phyloP scores from a whole-genome alignment of 2,329 filamentous ascomycete species.

The Geosmithia flava region DNA sequence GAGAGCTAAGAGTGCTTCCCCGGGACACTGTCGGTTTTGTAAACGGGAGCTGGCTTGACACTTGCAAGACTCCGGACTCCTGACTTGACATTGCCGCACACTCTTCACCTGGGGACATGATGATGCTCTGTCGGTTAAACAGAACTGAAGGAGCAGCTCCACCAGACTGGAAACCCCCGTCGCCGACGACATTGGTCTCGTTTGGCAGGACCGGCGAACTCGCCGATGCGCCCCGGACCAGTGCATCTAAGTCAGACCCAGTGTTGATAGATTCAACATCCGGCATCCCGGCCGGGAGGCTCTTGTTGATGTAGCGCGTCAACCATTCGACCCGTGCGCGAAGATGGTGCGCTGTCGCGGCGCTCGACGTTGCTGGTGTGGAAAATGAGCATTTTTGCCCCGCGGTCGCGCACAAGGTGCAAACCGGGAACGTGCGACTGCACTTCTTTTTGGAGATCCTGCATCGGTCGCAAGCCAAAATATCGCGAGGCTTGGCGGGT shows the following conservation, averaged over 20 bases:
- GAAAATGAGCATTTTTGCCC: conserved; percentile 24
- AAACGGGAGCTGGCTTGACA: too few species aligned
- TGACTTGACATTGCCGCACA: too few species aligned
- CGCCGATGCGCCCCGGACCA: not conserved
- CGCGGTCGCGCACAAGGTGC: conserved; percentile 23
- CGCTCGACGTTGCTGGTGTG: conserved; percentile 11
- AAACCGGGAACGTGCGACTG: conserved; percentile 25
- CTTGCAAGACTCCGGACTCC: too few species aligned
- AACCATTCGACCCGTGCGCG: conserved; percentile 27
- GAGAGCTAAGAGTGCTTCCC: not conserved
- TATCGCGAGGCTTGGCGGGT: too few species aligned
- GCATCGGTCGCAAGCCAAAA: conserved; percentile 25
- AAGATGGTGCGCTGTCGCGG: conserved; percentile 22
- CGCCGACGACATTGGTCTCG: too few species aligned
- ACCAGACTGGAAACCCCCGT: too few species aligned
- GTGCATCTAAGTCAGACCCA: not conserved
- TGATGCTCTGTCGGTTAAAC: too few species aligned
- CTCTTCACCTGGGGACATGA: too few species aligned
- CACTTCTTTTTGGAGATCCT: conserved; percentile 33
- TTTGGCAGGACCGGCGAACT: too few species aligned
- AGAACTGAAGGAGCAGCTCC: too few species aligned
- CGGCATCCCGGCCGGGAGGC: conserved; percentile 6
- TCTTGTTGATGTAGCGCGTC: conserved; percentile 20
- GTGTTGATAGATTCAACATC: conserved; percentile 4
- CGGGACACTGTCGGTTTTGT: too few species aligned